Percentiles rank a stretch among this genome's conserved stretches.
These are phyloP conservation scores for Nephelium lappaceum DNA, from an alignment of 345 rosid species.

Conservation along the genomic window DNA sequence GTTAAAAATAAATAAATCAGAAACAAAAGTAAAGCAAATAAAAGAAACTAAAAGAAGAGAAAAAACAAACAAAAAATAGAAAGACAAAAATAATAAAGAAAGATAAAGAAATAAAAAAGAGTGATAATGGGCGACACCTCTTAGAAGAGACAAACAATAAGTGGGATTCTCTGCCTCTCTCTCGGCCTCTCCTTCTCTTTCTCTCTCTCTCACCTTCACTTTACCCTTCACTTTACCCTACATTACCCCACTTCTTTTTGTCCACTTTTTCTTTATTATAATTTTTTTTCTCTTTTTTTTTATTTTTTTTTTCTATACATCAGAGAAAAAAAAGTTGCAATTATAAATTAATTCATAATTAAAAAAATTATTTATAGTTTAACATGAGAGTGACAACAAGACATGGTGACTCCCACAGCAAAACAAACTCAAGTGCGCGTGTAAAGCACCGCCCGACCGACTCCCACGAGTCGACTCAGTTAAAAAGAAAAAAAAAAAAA, in stretches of 20 bases:
- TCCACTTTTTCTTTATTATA: neutral
- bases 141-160: constrained; percentile 37
- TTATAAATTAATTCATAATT: neutral
- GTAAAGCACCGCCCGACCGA: neutral
- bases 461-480: neutral
- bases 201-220: neutral
- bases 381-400: constrained; percentile 5
- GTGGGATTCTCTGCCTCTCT: constrained; percentile 39
- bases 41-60: neutral
- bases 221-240: neutral
- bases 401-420: constrained; percentile 6
- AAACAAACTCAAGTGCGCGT: constrained; percentile 1
- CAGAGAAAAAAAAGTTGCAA: constrained; percentile 9
- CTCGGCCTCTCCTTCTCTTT: constrained; percentile 10
- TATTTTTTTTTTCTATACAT: constrained; percentile 3
- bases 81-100: neutral
- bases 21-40: constrained; percentile 7
- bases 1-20: neutral
- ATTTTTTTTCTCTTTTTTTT: neutral
- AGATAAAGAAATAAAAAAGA: neutral
- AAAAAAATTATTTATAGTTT: neutral
- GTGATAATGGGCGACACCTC: neutral
- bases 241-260: constrained; percentile 15
- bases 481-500: neutral
- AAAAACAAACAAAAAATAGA: neutral